Evolutionary conservation across 2,329 filamentous ascomycete species (phyloP).

Genomic region (Trichoderma endophyticum): DNA sequence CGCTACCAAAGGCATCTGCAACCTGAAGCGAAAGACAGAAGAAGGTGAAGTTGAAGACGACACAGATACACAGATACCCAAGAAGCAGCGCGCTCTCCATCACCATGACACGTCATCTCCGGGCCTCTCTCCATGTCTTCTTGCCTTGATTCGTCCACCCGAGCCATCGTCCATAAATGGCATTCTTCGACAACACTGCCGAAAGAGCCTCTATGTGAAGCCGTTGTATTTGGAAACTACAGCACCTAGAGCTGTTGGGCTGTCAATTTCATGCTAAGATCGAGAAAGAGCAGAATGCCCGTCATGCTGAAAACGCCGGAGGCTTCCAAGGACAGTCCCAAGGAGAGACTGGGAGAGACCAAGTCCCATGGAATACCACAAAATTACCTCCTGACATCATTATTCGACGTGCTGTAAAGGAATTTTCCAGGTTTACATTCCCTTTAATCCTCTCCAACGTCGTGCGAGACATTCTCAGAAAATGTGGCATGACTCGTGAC

Average conservation of each 20-base stretch:
- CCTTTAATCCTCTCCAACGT: neutral
- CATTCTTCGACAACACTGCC: neutral
- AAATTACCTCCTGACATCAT: neutral
- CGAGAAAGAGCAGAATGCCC: neutral
- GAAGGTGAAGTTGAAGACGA: neutral
- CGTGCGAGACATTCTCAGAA: neutral
- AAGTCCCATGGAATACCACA: neutral
- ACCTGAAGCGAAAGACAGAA: neutral
- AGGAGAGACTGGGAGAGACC: neutral
- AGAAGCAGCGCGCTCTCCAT: neutral
- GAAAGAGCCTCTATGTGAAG: neutral
- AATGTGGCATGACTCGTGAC: neutral
- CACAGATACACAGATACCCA: neutral
- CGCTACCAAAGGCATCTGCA: neutral
- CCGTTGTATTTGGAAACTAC: neutral
- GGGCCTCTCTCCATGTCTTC: neutral
- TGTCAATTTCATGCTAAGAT: neutral
- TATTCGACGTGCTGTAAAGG: neutral
- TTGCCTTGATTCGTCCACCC: neutral
- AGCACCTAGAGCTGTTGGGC: neutral
- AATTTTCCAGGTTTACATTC: neutral
- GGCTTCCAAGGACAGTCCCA: neutral
- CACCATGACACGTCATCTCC: neutral
- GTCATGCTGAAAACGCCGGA: neutral
- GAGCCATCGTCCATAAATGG: neutral